phyloP scores from a whole-genome alignment of 2,329 filamentous ascomycete genomes.

The Lachnellula arida region DNA sequence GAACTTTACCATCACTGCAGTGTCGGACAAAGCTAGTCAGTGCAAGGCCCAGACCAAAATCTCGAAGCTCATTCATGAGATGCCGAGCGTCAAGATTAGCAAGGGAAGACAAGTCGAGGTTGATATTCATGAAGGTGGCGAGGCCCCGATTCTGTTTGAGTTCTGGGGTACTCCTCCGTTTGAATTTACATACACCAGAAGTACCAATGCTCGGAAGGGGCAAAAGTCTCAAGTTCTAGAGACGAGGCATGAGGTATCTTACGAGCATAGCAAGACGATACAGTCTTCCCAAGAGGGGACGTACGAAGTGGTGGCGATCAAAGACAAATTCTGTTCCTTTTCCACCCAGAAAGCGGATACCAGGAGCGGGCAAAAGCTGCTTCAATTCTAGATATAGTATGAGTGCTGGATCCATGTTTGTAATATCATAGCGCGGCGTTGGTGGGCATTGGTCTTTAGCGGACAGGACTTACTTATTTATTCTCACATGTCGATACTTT shows the following conservation, averaged over 20 bases:
- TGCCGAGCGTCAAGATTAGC: conserved; percentile 87
- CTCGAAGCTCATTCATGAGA: conserved; percentile 79
- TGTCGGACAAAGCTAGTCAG: conserved; percentile 83
- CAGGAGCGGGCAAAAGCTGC: conserved; percentile 39
- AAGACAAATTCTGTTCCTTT: conserved; percentile 88
- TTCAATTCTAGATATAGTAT: conserved; percentile 21
- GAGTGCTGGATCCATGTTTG: conserved; percentile 15
- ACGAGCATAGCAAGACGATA: conserved; percentile 76
- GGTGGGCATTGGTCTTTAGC: conserved; percentile 5
- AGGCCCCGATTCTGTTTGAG: conserved; percentile 89
- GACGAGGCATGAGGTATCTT: conserved; percentile 80
- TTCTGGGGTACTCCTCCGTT: conserved; percentile 96
- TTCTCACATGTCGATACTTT: not conserved
- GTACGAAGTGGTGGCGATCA: conserved; percentile 95
- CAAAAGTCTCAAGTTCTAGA: conserved; percentile 79
- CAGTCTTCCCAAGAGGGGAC: conserved; percentile 89
- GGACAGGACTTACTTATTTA: not conserved
- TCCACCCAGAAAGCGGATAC: conserved; percentile 61
- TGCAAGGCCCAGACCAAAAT: conserved; percentile 78
- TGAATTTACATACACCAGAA: conserved; percentile 94
- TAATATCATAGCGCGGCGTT: conserved; percentile 33
- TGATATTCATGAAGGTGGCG: conserved; percentile 94
- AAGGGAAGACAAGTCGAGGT: conserved; percentile 75
- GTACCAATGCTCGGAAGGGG: conserved; percentile 73
- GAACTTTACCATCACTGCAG: conserved; percentile 77